Evolutionary conservation across 2,329 filamentous ascomycete species (phyloP).

Genomic region (Fusarium fujikuroi): DNA sequence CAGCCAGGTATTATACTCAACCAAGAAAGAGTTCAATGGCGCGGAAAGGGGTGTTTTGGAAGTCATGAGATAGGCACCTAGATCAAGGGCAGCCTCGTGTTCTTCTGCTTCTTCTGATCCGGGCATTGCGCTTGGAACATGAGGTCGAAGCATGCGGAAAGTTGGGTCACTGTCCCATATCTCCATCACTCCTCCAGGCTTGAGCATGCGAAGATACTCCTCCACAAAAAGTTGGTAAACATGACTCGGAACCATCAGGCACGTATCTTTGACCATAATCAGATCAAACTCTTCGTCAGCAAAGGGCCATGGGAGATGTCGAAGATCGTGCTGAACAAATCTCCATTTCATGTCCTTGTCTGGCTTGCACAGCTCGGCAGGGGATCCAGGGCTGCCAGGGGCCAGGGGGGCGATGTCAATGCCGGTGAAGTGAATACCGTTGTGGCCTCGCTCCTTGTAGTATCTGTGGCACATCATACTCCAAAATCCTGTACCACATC

Average conservation of each 20-base stretch:
- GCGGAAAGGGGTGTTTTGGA: slow-evolving; percentile 83
- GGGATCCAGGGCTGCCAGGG: slow-evolving; percentile 49
- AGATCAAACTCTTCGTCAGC: slow-evolving; percentile 84
- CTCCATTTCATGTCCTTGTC: slow-evolving; percentile 85
- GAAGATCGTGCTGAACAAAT: slow-evolving; percentile 89
- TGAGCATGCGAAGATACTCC: slow-evolving; percentile 81
- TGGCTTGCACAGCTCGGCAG: slow-evolving; percentile 57
- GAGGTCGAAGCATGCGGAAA: slow-evolving; percentile 83
- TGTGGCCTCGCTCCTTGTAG: slow-evolving; percentile 74
- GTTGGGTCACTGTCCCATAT: slow-evolving; percentile 91
- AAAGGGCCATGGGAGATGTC: slow-evolving; percentile 80
- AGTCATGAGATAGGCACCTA: slow-evolving; percentile 85
- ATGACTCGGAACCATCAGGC: slow-evolving; percentile 70
- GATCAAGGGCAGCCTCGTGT: slow-evolving; percentile 72
- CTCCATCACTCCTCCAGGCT: slow-evolving; percentile 82
- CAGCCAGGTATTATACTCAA: slow-evolving; percentile 87
- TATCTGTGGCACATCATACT: slow-evolving; percentile 87
- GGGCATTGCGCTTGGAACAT: slow-evolving; percentile 66
- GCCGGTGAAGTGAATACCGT: slow-evolving; percentile 80
- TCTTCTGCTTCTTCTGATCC: slow-evolving; percentile 58
- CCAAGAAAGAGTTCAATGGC: slow-evolving; percentile 82
- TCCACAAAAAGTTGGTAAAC: slow-evolving; percentile 68
- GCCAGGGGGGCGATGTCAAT: slow-evolving; percentile 83
- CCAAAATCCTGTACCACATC: slow-evolving; percentile 91
- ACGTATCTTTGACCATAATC: slow-evolving; percentile 87